A percentile compares a stretch with the other conserved stretches of the same genome.
Conservation (phyloP, 2,329 filamentous ascomycete genomes). For the Bipolaris oryzae region DNA sequence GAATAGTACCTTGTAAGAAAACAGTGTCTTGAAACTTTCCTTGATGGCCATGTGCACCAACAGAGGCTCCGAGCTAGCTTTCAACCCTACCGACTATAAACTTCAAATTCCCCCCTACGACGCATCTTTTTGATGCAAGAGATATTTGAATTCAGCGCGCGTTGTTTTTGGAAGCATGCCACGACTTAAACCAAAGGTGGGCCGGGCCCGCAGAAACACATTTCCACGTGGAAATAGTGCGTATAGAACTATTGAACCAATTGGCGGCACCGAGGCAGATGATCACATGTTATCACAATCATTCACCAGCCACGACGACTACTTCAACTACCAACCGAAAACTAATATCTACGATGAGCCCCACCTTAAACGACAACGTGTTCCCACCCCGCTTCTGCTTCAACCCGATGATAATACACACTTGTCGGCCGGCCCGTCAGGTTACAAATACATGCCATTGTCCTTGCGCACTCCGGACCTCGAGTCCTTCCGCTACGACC, state of each 20-base stretch:
- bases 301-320: background rate
- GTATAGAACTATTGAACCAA: background rate
- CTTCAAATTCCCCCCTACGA: too few species aligned
- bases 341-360: too few species aligned
- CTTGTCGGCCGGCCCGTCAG: constrained; percentile 5
- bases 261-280: background rate
- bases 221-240: background rate
- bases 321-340: background rate
- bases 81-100: too few species aligned
- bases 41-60: background rate
- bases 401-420: background rate
- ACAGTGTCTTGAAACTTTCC: background rate
- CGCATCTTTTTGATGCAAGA: too few species aligned
- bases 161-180: background rate
- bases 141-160: too few species aligned
- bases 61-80: background rate
- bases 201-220: background rate
- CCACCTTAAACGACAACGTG: background rate
- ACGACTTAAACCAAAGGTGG: background rate
- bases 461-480: background rate
- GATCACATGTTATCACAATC: background rate
- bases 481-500: constrained; percentile 10
- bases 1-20: background rate
- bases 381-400: background rate
- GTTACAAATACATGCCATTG: constrained; percentile 6